Conservation (phyloP, 768 basidiomycete species). For the Suillus sp. region DNA sequence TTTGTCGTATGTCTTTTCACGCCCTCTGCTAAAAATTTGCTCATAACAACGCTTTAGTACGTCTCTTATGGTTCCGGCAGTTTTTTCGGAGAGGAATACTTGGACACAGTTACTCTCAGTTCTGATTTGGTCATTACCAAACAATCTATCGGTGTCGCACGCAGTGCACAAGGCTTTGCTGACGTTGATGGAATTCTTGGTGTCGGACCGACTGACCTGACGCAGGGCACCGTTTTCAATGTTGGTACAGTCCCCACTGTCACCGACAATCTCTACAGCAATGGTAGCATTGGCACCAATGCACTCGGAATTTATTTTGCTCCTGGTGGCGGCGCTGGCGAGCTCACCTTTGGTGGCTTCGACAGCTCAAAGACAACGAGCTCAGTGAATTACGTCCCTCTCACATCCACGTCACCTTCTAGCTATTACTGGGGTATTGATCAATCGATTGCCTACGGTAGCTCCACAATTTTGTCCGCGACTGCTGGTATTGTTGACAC, state of each 20-base stretch:
- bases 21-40: background rate
- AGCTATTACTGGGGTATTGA: slow-evolving; percentile 35
- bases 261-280: slow-evolving; percentile 34
- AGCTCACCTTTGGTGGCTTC: slow-evolving; percentile 37
- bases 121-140: slow-evolving; percentile 19
- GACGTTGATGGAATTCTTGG: slow-evolving; percentile 43
- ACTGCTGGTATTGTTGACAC: slow-evolving; percentile 38
- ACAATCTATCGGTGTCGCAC: slow-evolving; percentile 43
- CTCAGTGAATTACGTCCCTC: slow-evolving; percentile 23
- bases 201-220: slow-evolving; percentile 35
- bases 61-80: slow-evolving; percentile 25
- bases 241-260: slow-evolving; percentile 29
- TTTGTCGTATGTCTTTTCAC: slow-evolving; percentile 19
- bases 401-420: slow-evolving; percentile 29
- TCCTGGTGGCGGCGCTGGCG: slow-evolving; percentile 24
- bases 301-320: slow-evolving; percentile 37
- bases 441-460: slow-evolving; percentile 33
- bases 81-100: slow-evolving; percentile 23
- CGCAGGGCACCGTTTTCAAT: slow-evolving; percentile 23
- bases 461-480: slow-evolving; percentile 20
- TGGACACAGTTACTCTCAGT: slow-evolving; percentile 20
- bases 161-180: slow-evolving; percentile 23
- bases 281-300: slow-evolving; percentile 32
- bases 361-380: slow-evolving; percentile 31
- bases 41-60: slow-evolving; percentile 13